Evolutionary conservation across 2,329 filamentous ascomycete species (phyloP).

Genomic region (Lasiodiplodia sp.): DNA sequence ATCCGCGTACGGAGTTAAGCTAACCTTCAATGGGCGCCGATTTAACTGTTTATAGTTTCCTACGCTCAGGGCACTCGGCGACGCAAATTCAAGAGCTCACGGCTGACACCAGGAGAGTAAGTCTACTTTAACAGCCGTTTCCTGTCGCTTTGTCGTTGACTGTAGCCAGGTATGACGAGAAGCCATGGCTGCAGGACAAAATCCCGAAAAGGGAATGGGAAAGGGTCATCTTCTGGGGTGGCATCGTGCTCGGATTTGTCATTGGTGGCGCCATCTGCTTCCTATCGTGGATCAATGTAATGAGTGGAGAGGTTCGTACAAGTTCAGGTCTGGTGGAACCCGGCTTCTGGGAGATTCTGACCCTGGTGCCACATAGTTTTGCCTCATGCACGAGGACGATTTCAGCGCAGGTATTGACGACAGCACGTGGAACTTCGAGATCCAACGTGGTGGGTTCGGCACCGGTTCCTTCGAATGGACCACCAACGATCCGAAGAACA

Average conservation of each 20-base stretch:
- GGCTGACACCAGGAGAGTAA: slow-evolving; percentile 35
- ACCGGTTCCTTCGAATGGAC: slow-evolving; percentile 63
- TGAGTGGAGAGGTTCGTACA: slow-evolving; percentile 17
- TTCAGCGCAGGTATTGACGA: slow-evolving; percentile 53
- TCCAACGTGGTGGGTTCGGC: slow-evolving; percentile 53
- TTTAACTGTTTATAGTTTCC: not conserved
- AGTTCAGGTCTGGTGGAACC: not conserved
- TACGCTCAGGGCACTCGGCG: not conserved
- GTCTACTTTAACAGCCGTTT: not conserved
- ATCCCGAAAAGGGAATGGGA: slow-evolving; percentile 44
- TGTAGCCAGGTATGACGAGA: slow-evolving; percentile 44
- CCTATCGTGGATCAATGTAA: slow-evolving; percentile 37
- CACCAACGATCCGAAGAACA: slow-evolving; percentile 56
- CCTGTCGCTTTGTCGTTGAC: not conserved
- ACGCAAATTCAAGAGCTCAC: slow-evolving; percentile 46
- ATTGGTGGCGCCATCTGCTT: slow-evolving; percentile 42
- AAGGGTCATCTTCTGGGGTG: slow-evolving; percentile 45
- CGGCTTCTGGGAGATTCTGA: not conserved
- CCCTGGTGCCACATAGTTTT: slow-evolving; percentile 50
- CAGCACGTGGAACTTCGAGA: slow-evolving; percentile 58
- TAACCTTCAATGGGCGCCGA: too few species aligned
- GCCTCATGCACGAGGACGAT: slow-evolving; percentile 59
- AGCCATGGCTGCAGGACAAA: slow-evolving; percentile 48
- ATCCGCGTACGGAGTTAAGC: not conserved
- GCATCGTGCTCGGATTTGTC: slow-evolving; percentile 45